These are phyloP conservation scores for Sanghuangporus baumii DNA, from an alignment of 1,284 basidiomycete genomes.

Conservation along the genomic window DNA sequence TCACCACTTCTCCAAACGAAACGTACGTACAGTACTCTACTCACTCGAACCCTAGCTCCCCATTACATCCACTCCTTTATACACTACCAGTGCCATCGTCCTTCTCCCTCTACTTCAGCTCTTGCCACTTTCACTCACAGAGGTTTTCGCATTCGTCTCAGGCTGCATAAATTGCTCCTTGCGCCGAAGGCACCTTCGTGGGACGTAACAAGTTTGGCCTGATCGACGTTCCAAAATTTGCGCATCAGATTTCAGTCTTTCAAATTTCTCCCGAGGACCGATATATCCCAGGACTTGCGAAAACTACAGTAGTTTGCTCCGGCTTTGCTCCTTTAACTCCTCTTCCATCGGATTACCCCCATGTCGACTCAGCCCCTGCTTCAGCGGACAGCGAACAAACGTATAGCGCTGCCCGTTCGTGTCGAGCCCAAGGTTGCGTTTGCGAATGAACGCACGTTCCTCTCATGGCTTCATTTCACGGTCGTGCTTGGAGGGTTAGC, in stretches of 20 bases:
- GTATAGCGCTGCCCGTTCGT: conserved; percentile 90
- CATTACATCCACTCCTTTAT: not conserved
- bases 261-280: not conserved
- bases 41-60: not conserved
- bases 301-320: not conserved
- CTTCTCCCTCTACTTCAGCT: not conserved
- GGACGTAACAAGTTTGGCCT: not conserved
- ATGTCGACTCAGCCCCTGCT: conserved; percentile 99
- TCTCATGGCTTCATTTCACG: conserved; percentile 95
- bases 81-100: not conserved
- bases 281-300: not conserved
- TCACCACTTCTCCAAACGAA: not conserved
- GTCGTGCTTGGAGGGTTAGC: conserved; percentile 91
- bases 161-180: not conserved
- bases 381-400: conserved; percentile 91
- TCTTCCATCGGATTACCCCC: conserved; percentile 5
- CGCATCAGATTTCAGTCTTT: not conserved
- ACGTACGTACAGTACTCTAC: not conserved
- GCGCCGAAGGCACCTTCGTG: not conserved
- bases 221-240: not conserved
- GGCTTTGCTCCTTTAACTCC: not conserved
- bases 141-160: not conserved
- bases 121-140: not conserved
- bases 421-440: conserved; percentile 95
- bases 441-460: conserved; percentile 92